phyloP scores from a whole-genome alignment of 106 monocot species.

The Narthecium ossifragum region DNA sequence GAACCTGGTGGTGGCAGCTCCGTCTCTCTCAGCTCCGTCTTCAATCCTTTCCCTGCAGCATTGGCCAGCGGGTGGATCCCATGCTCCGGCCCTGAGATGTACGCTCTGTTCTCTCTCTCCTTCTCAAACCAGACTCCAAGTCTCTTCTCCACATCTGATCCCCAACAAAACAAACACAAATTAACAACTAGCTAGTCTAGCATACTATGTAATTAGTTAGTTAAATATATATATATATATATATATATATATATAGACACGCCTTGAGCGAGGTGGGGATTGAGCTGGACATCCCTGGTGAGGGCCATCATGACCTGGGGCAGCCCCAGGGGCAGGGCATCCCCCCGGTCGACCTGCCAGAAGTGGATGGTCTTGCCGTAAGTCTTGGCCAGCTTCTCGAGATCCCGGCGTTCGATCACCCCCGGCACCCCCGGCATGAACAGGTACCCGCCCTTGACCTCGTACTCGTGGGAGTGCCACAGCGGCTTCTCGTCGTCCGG shows the following conservation, averaged over 20 bases:
- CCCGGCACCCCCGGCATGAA: slow-evolving; percentile 72
- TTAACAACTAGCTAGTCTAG: too few species aligned
- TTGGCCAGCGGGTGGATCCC: slow-evolving; percentile 87
- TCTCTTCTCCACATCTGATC: slow-evolving; percentile 53
- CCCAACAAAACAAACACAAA: too few species aligned
- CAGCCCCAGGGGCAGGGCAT: slow-evolving; percentile 50
- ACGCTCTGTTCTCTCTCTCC: slow-evolving; percentile 53
- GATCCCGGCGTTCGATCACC: slow-evolving; percentile 36
- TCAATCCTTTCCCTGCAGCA: slow-evolving; percentile 62
- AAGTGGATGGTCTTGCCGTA: slow-evolving; percentile 91
- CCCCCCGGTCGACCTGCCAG: slow-evolving; percentile 79
- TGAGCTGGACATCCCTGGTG: slow-evolving; percentile 67
- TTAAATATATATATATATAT: background rate
- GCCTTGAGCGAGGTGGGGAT: slow-evolving; percentile 36
- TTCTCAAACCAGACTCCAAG: slow-evolving; percentile 45
- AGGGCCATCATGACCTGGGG: slow-evolving; percentile 83
- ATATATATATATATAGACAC: background rate
- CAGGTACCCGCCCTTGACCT: slow-evolving; percentile 73
- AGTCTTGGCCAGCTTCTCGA: slow-evolving; percentile 65
- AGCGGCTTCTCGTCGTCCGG: slow-evolving; percentile 86
- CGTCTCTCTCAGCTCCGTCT: slow-evolving; percentile 50
- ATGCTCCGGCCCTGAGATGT: slow-evolving; percentile 74
- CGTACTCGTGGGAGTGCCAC: slow-evolving; percentile 96
- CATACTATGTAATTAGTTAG: too few species aligned
- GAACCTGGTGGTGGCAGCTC: slow-evolving; percentile 38